Conservation (phyloP, 768 basidiomycete species). For the Boletus patriciae region DNA sequence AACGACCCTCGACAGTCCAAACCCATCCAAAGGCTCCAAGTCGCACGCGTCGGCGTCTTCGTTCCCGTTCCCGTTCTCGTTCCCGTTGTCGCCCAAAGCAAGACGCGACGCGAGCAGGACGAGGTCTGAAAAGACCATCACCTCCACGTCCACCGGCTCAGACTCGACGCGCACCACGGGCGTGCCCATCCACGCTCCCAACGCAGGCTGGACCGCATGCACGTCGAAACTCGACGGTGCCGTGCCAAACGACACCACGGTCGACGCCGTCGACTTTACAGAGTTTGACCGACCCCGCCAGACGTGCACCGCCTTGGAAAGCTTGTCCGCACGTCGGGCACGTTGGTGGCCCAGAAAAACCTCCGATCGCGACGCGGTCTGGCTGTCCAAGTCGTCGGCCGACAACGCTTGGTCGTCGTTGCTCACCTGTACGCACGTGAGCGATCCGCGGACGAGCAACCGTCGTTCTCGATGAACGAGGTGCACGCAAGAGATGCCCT, state of each 20-base stretch:
- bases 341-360: not conserved
- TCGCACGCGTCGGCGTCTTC: conserved; percentile 27
- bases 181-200: not conserved
- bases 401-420: conserved; percentile 25
- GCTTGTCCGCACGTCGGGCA: conserved; percentile 22
- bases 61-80: conserved; percentile 10
- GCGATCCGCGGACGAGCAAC: conserved; percentile 64
- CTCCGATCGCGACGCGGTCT: not conserved
- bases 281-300: conserved; percentile 50
- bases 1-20: conserved; percentile 52
- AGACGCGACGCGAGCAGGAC: conserved; percentile 49
- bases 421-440: conserved; percentile 44
- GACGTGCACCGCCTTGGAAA: conserved; percentile 44
- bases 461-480: conserved; percentile 74
- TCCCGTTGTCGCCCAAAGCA: conserved; percentile 14
- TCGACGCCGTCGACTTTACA: conserved; percentile 28
- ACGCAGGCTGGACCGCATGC: conserved; percentile 4
- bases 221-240: conserved; percentile 33
- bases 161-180: conserved; percentile 29
- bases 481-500: conserved; percentile 51
- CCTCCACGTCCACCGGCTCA: conserved; percentile 33
- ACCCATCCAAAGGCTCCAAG: conserved; percentile 45
- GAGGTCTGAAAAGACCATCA: conserved; percentile 68
- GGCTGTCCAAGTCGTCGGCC: not conserved
- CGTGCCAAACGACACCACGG: conserved; percentile 27